These are phyloP conservation scores for Kitagawia praeruptora DNA, from an alignment of 129 eudicot genomes.

Conservation along the genomic window DNA sequence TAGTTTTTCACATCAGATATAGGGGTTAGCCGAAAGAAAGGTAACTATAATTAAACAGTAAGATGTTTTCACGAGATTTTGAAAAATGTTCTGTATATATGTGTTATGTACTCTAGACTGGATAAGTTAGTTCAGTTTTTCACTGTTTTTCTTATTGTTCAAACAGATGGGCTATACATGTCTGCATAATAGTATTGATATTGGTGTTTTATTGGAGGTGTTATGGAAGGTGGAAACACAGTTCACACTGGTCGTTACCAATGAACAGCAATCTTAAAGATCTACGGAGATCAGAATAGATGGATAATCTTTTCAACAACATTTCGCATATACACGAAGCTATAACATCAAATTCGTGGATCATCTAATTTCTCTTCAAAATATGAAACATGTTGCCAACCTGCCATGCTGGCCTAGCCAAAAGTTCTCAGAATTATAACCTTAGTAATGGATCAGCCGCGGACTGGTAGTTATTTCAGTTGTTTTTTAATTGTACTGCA, in stretches of 20 bases:
- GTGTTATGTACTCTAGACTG: background rate
- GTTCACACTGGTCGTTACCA: constrained; percentile 53
- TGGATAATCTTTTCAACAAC: background rate
- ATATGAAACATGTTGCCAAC: background rate
- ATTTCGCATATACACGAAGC: constrained; percentile 28
- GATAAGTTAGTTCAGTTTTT: background rate
- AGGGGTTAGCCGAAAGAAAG: background rate
- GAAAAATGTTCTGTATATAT: background rate
- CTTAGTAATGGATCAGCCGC: background rate
- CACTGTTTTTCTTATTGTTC: constrained; percentile 11
- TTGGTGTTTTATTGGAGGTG: constrained; percentile 83
- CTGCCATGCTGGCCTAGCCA: background rate
- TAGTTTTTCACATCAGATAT: too few species aligned
- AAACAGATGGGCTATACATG: constrained; percentile 80
- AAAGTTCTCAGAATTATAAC: constrained; percentile 2
- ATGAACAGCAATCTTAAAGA: constrained; percentile 51
- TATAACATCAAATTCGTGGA: background rate
- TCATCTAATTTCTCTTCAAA: background rate
- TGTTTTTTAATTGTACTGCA: constrained; percentile 24
- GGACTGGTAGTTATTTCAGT: constrained; percentile 1
- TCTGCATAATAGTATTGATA: constrained; percentile 39
- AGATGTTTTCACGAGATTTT: background rate
- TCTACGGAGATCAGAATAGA: constrained; percentile 65
- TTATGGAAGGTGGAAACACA: constrained; percentile 61
- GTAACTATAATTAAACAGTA: background rate